Conservation (phyloP, 768 basidiomycete genomes). For the Psilocybe cubensis region DNA sequence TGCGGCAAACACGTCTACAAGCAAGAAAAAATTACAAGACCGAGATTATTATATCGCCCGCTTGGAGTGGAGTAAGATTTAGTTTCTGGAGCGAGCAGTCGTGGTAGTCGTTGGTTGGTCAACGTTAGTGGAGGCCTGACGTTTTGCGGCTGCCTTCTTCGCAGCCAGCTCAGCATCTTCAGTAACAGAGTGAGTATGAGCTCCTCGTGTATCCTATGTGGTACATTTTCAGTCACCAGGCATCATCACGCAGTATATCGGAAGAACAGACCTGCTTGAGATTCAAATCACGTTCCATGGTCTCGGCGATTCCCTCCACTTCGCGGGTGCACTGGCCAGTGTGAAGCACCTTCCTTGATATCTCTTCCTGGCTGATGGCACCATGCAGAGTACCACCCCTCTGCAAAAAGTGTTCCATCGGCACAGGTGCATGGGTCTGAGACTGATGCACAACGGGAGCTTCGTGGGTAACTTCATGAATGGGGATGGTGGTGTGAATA, state of each 20-base stretch:
- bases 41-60: no score
- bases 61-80: no score
- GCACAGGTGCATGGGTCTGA: slow-evolving; percentile 33
- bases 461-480: slow-evolving; percentile 38
- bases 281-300: slow-evolving; percentile 21
- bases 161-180: background rate
- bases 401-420: slow-evolving; percentile 35
- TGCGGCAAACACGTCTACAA: no score
- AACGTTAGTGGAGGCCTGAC: background rate
- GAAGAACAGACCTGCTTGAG: slow-evolving; percentile 9
- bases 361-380: slow-evolving; percentile 16
- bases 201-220: slow-evolving; percentile 1
- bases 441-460: slow-evolving; percentile 41
- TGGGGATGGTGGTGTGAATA: slow-evolving; percentile 38
- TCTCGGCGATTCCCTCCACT: slow-evolving; percentile 28
- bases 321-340: slow-evolving; percentile 25
- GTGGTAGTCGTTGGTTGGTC: background rate
- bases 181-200: background rate
- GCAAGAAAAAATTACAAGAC: no score
- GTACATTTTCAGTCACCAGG: background rate
- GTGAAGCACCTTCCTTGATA: slow-evolving; percentile 23
- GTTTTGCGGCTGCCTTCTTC: background rate
- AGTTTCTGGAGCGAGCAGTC: background rate
- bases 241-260: background rate
- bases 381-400: slow-evolving; percentile 23